phyloP scores from a whole-genome alignment of 208 protist species.

The Trypanosoma mega region DNA sequence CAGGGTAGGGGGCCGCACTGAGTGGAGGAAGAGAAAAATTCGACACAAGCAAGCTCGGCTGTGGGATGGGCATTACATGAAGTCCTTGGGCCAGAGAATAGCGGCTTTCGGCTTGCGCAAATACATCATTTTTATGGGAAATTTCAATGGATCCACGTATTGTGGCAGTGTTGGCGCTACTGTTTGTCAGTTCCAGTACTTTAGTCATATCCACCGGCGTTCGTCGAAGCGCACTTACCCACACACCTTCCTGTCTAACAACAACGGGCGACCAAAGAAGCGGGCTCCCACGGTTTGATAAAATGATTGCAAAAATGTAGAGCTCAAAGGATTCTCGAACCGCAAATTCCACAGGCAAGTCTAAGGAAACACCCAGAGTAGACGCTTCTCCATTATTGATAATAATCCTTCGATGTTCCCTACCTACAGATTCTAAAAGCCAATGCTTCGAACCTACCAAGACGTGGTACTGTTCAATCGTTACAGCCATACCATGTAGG shows the following conservation, averaged over 20 bases:
- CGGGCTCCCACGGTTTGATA: slow-evolving; percentile 37
- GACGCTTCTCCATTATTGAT: background rate
- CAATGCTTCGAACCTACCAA: slow-evolving; percentile 38
- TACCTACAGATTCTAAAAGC: slow-evolving; percentile 34
- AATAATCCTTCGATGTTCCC: background rate
- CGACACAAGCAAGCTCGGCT: no score
- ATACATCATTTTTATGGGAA: slow-evolving; percentile 25
- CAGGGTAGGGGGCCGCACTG: no score
- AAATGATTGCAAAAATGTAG: slow-evolving; percentile 51
- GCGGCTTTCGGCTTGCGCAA: slow-evolving; percentile 37
- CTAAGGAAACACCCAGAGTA: slow-evolving; percentile 37
- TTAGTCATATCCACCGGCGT: slow-evolving; percentile 43
- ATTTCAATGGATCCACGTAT: slow-evolving; percentile 43
- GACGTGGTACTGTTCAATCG: slow-evolving; percentile 59
- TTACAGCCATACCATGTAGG: slow-evolving; percentile 44
- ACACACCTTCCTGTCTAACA: slow-evolving; percentile 27
- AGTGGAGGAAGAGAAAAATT: no score
- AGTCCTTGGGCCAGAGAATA: no score
- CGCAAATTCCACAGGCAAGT: slow-evolving; percentile 44
- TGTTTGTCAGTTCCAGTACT: slow-evolving; percentile 37
- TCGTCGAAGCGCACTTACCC: slow-evolving; percentile 45
- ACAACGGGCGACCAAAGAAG: slow-evolving; percentile 62
- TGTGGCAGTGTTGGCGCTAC: slow-evolving; percentile 29
- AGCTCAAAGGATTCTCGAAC: slow-evolving; percentile 42
- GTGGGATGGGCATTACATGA: no score